Conservation (phyloP, 2,329 filamentous ascomycete genomes). For the Chaetomium globosum region DNA sequence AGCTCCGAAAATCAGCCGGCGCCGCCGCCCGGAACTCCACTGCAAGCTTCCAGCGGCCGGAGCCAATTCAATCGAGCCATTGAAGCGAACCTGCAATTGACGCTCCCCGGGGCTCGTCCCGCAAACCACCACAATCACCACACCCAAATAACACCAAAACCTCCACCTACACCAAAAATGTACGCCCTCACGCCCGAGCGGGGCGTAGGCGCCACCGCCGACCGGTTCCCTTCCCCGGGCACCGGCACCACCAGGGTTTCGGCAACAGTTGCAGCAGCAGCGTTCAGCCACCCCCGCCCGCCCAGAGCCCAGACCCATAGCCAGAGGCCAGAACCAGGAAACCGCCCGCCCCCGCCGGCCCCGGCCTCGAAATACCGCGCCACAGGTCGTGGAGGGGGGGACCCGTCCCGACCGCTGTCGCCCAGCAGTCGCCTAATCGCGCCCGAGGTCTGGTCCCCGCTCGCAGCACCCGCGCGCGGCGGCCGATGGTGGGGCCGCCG, state of each 20-base stretch:
- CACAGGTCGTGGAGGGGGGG: constrained; percentile 50
- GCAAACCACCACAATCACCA: constrained; percentile 12
- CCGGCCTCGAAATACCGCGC: constrained; percentile 46
- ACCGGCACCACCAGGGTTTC: constrained; percentile 40
- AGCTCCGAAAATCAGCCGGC: constrained; percentile 32
- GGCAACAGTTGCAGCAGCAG: constrained; percentile 41
- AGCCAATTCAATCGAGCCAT: background rate
- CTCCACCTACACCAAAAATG: constrained; percentile 50
- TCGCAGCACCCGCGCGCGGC: constrained; percentile 78
- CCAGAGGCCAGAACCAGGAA: constrained; percentile 24
- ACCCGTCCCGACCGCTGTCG: constrained; percentile 48
- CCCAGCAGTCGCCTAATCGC: constrained; percentile 85
- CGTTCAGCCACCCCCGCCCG: constrained; percentile 54
- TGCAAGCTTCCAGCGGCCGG: constrained; percentile 20
- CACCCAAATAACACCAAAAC: constrained; percentile 6
- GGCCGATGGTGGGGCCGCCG: constrained; percentile 90
- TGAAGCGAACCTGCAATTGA: constrained; percentile 28
- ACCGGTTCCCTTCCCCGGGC: constrained; percentile 44
- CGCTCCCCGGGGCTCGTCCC: constrained; percentile 19
- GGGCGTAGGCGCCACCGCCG: constrained; percentile 38
- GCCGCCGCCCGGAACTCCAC: constrained; percentile 14
- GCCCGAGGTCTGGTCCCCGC: constrained; percentile 76
- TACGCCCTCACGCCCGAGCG: constrained; percentile 48
- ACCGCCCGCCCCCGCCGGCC: constrained; percentile 40
- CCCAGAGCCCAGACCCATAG: too few species aligned